Base-by-base conservation (phyloP, 768 basidiomycete species). In the Boletus barrowsii region DNA sequence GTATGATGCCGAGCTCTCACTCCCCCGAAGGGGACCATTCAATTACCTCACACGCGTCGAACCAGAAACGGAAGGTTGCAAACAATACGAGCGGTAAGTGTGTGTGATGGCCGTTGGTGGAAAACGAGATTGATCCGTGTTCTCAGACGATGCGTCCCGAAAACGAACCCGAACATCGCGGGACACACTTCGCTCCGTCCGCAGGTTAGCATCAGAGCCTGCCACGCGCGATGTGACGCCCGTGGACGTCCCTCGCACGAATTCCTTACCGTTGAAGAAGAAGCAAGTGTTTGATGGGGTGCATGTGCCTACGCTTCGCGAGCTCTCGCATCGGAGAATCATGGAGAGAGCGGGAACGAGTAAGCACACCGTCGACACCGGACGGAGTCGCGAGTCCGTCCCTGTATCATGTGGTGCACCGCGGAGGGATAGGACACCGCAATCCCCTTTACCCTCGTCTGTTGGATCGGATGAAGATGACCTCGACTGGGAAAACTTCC, bases 401-500 rank as follows among this genome's bases (percentile, higher is more conserved):
- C 35, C 49, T 22, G 44, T 54, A 10, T 9, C 51, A 8, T n/a
- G 20, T 14, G 3, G 35, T 22, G 18, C 42, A 24, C 53, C 47
- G 14, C 18, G 44, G n/a, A 41, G 53, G 42, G 35, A 44, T 29
- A 43, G 41, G 45, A 37, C 42, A 10, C 18, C 47, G 11, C 46
- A 47, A 17, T 48, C 51, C 14, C 18, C 35, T 13, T 26, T 45
- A 9, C 42, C 51, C 17, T 5, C 53, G 10, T 57, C 62, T 11
- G 33, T 50, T 13, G 53, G 26, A 30, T 60, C 61, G 10, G 58
- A 62, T 15, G 59, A 62, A 26, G 61, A 67, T 9, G 66, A 68
- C 22, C 58, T 73, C 26, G 70, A 65, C 51, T 68, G 73, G 72
- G 72, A 74, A 53, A 56, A 62, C 36, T n/a, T 58, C 18, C 61